A percentile compares a stretch with the other conserved stretches of the same genome.
These are phyloP conservation scores for Cladophialophora carrionii DNA, from an alignment of 2,329 filamentous ascomycete genomes.

Conservation along the genomic window DNA sequence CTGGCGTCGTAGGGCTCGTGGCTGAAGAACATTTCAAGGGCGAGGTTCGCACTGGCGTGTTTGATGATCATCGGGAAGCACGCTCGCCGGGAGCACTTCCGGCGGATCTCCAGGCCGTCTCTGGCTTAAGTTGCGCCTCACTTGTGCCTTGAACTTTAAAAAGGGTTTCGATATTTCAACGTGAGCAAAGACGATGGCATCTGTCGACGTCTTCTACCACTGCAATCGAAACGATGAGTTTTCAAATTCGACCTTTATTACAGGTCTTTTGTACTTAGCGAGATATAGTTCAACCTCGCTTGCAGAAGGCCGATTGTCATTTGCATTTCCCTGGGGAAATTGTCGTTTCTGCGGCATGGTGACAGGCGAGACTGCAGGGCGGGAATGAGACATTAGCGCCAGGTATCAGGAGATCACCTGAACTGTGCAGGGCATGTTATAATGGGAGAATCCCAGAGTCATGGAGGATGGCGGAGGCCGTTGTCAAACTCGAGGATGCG, in stretches of 20 bases:
- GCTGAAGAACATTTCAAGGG: conserved; percentile 11
- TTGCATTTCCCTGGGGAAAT: neutral
- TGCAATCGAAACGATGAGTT: neutral
- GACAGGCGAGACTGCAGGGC: too few species aligned
- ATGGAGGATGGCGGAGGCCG: neutral
- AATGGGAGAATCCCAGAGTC: neutral
- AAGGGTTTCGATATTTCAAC: neutral
- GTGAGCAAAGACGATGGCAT: neutral
- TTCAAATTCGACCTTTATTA: neutral
- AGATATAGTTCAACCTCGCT: neutral
- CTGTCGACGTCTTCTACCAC: neutral
- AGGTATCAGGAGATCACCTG: neutral
- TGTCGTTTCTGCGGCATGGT: neutral
- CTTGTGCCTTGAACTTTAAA: neutral
- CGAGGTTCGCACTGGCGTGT: conserved; percentile 20
- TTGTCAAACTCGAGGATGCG: neutral
- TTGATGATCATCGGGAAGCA: conserved; percentile 24
- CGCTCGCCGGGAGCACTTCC: conserved; percentile 8
- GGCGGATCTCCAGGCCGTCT: neutral
- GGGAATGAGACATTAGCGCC: neutral
- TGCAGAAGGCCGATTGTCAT: neutral
- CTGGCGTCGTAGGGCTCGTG: conserved; percentile 13
- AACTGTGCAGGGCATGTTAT: neutral
- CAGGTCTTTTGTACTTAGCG: neutral
- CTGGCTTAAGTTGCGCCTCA: conserved; percentile 3